Evolutionary conservation across 495 filamentous ascomycete genomes (phyloP).

Genomic region (Xylaria flabelliformis): DNA sequence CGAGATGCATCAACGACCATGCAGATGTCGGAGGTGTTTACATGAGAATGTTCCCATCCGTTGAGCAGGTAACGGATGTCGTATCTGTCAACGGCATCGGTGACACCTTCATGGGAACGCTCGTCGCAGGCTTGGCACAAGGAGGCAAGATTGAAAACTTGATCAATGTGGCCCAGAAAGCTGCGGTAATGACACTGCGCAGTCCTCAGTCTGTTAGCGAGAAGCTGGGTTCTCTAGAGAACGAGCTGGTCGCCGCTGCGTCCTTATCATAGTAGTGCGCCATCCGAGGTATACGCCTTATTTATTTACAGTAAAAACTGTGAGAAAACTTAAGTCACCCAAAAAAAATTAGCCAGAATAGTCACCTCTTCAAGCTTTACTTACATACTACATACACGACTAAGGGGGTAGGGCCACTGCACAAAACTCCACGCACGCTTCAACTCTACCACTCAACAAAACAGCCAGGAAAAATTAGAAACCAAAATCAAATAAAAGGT

Average conservation of each 20-base stretch:
- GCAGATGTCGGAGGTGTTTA: slow-evolving; percentile 78
- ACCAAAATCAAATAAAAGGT: too few species aligned
- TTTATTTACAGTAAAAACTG: not conserved
- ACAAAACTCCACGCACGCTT: too few species aligned
- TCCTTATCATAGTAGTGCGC: slow-evolving; percentile 3
- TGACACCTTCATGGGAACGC: slow-evolving; percentile 86
- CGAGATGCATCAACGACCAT: slow-evolving; percentile 57
- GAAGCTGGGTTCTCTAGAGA: slow-evolving; percentile 47
- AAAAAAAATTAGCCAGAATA: not conserved
- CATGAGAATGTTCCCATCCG: slow-evolving; percentile 77
- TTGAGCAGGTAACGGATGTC: slow-evolving; percentile 70
- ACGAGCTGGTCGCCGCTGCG: slow-evolving; percentile 42
- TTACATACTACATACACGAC: too few species aligned
- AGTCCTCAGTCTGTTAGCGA: slow-evolving; percentile 72
- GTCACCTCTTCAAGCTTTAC: not conserved
- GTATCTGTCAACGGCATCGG: slow-evolving; percentile 94
- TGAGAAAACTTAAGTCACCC: not conserved
- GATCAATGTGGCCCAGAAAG: slow-evolving; percentile 71
- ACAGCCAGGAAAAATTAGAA: too few species aligned
- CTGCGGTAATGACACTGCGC: slow-evolving; percentile 75
- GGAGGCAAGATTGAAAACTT: slow-evolving; percentile 57
- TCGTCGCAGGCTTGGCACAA: slow-evolving; percentile 69
- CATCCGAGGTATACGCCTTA: not conserved
- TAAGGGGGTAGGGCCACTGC: too few species aligned
- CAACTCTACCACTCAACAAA: too few species aligned